These are phyloP conservation scores for Penicillium sclerotiorum DNA, from an alignment of 2,329 filamentous ascomycete genomes.

Conservation along the genomic window DNA sequence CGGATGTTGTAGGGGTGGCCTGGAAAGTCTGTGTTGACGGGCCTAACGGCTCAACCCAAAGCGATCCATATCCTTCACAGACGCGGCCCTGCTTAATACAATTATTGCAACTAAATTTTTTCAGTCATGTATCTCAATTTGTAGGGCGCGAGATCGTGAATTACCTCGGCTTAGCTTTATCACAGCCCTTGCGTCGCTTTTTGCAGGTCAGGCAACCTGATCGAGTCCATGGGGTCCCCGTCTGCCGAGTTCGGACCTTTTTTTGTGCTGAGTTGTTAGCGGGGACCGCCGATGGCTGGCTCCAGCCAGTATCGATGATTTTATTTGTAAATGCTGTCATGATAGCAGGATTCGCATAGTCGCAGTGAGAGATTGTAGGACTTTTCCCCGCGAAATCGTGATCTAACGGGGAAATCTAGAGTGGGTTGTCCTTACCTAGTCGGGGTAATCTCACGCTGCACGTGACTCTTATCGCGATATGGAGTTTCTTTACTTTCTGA, in stretches of 20 bases:
- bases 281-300: conserved; percentile 4
- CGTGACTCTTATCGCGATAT: conserved; percentile 23
- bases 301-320: conserved; percentile 13
- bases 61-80: conserved; percentile 43
- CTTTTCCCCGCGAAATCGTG: conserved; percentile 24
- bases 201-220: conserved; percentile 46
- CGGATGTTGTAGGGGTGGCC: not conserved
- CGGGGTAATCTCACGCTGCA: conserved; percentile 23
- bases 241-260: conserved; percentile 28
- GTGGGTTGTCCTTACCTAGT: conserved; percentile 22
- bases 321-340: conserved; percentile 8
- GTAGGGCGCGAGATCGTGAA: not conserved
- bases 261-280: conserved; percentile 14
- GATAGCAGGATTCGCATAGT: not conserved
- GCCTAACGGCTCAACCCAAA: conserved; percentile 40
- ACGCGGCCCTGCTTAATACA: conserved; percentile 36
- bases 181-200: conserved; percentile 41
- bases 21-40: conserved; percentile 35
- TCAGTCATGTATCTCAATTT: not conserved
- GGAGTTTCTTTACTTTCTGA: not conserved
- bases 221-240: conserved; percentile 39
- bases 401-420: not conserved
- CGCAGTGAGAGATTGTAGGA: conserved; percentile 4
- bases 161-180: conserved; percentile 42
- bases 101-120: conserved; percentile 25